Evolutionary conservation across 768 basidiomycete species (phyloP).

Genomic region (Leccinum ochraceum): DNA sequence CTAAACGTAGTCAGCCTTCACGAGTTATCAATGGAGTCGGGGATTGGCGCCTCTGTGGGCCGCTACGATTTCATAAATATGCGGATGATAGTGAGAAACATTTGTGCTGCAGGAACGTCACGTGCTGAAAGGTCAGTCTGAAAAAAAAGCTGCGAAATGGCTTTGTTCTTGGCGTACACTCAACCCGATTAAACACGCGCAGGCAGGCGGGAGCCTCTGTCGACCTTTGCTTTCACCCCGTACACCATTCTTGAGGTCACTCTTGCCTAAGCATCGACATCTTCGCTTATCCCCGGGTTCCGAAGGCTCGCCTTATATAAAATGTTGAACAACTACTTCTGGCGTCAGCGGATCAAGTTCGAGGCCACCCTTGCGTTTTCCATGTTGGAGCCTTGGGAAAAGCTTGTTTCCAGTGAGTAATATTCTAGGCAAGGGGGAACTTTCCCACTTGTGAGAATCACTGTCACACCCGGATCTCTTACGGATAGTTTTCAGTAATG

Average conservation of each 20-base stretch:
- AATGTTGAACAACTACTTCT: slow-evolving; percentile 33
- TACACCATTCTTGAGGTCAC: background rate
- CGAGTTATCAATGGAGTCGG: no score
- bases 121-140: slow-evolving; percentile 3
- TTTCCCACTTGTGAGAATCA: slow-evolving; percentile 3
- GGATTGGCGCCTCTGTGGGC: no score
- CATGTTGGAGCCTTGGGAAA: slow-evolving; percentile 75
- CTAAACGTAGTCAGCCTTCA: no score
- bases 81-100: no score
- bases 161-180: slow-evolving; percentile 4
- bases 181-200: slow-evolving; percentile 1
- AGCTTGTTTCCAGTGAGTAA: slow-evolving; percentile 53
- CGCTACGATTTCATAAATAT: no score
- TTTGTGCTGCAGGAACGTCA: background rate
- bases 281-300: background rate
- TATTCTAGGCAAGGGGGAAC: slow-evolving; percentile 5
- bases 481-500: slow-evolving; percentile 36
- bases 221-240: background rate
- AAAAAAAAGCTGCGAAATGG: background rate
- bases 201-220: slow-evolving; percentile 3
- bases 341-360: slow-evolving; percentile 34
- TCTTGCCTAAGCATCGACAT: background rate
- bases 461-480: slow-evolving; percentile 5
- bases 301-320: slow-evolving; percentile 14
- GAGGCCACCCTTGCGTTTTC: slow-evolving; percentile 61